Evolutionary conservation across 305 asterid species (phyloP).

Genomic region (Fraxinus velutina): DNA sequence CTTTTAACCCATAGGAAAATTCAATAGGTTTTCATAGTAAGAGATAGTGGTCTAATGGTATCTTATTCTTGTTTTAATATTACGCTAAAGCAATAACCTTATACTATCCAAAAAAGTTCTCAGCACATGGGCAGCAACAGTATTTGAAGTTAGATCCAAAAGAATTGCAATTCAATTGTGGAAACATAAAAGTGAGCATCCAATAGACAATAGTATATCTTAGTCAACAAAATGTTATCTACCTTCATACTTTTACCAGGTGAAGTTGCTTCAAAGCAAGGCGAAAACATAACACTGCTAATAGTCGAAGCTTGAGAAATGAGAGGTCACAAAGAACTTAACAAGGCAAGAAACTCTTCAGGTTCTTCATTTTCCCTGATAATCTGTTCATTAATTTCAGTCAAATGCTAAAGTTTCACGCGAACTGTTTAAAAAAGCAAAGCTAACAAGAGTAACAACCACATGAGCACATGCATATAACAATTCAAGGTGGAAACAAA

Average conservation of each 20-base stretch:
- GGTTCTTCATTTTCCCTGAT: slow-evolving; percentile 49
- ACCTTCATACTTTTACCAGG: slow-evolving; percentile 21
- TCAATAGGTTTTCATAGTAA: neutral
- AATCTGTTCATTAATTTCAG: slow-evolving; percentile 25
- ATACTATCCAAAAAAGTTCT: neutral
- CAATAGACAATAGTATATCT: neutral
- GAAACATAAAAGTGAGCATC: neutral
- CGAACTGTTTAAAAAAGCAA: neutral
- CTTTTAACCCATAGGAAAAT: neutral
- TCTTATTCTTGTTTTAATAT: neutral
- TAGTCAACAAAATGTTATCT: neutral
- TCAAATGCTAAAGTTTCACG: neutral
- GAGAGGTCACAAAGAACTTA: slow-evolving; percentile 27
- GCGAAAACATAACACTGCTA: neutral
- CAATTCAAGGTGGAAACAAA: neutral
- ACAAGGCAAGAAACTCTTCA: slow-evolving; percentile 34
- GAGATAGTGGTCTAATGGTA: neutral
- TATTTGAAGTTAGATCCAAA: neutral
- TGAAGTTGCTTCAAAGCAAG: slow-evolving; percentile 10
- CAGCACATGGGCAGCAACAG: neutral
- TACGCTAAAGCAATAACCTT: neutral
- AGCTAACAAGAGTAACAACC: neutral
- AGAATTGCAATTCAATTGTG: neutral
- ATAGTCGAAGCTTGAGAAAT: slow-evolving; percentile 20
- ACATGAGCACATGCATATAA: neutral